Conservation (phyloP, 306 rosid genomes). For the Medicago arabica region DNA sequence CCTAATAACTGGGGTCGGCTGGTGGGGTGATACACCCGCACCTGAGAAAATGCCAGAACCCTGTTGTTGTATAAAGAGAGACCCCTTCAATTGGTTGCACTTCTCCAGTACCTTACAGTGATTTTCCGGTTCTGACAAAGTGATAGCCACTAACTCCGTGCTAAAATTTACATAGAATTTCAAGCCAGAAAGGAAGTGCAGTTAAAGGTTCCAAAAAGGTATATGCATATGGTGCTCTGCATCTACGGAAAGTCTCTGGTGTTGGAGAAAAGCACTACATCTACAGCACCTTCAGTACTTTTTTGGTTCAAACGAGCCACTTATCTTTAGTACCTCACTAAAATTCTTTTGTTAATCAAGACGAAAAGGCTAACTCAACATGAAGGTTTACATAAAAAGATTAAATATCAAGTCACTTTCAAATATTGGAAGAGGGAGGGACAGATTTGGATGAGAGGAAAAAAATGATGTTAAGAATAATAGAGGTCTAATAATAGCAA, state of each 20-base stretch:
- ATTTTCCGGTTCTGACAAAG: conserved; percentile 9
- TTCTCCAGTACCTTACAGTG: neutral
- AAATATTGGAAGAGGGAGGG: conserved; percentile 13
- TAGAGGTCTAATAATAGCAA: conserved; percentile 14
- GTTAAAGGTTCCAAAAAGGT: conserved; percentile 31
- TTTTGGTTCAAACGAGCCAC: neutral
- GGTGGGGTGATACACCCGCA: neutral
- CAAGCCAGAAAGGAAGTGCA: conserved; percentile 20
- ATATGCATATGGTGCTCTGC: neutral
- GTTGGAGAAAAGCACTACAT: neutral
- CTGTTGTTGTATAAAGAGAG: neutral
- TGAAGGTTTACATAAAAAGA: conserved; percentile 18
- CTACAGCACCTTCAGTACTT: neutral
- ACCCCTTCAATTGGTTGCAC: conserved; percentile 1
- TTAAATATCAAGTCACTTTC: neutral
- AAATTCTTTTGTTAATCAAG: conserved; percentile 8
- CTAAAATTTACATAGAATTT: conserved; percentile 22
- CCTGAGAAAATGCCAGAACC: neutral
- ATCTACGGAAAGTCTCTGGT: neutral
- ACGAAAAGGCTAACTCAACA: conserved; percentile 30
- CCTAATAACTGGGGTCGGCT: too few species aligned
- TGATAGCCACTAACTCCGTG: too few species aligned
- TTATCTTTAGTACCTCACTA: neutral
- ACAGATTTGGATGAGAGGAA: neutral
- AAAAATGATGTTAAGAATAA: conserved; percentile 11